Evolutionary conservation across 1,284 basidiomycete genomes (phyloP).

Genomic region (Cryptococcus sp.): DNA sequence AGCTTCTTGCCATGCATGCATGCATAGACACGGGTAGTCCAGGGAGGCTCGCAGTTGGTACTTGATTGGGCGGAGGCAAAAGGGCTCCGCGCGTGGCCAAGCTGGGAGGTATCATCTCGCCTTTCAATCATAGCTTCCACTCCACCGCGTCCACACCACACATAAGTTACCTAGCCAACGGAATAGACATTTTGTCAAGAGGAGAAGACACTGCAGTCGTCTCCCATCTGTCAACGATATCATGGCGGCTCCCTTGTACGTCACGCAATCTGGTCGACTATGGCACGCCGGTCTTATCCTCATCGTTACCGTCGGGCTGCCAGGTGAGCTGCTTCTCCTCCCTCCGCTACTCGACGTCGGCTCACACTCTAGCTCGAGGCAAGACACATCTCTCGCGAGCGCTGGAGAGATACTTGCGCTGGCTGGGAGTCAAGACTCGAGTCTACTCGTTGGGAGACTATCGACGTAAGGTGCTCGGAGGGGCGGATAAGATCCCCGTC

Average conservation of each 20-base stretch:
- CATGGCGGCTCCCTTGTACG: slow-evolving; percentile 85
- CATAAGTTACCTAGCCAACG: too few species aligned
- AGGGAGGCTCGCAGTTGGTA: too few species aligned
- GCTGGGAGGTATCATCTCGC: too few species aligned
- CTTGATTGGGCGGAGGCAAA: too few species aligned
- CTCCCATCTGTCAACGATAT: too few species aligned
- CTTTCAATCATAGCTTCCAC: too few species aligned
- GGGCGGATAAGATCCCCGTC: slow-evolving; percentile 75
- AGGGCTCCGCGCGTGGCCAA: too few species aligned
- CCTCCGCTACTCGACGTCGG: background rate
- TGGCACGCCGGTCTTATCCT: slow-evolving; percentile 94
- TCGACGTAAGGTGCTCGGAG: slow-evolving; percentile 80
- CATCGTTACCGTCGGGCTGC: slow-evolving; percentile 84
- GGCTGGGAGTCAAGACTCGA: slow-evolving; percentile 94
- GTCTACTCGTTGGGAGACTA: slow-evolving; percentile 95
- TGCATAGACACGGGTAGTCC: too few species aligned
- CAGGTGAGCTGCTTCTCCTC: slow-evolving; percentile 44
- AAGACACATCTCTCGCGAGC: slow-evolving; percentile 96
- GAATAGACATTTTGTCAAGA: too few species aligned
- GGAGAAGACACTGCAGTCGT: too few species aligned
- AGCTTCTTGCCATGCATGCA: too few species aligned
- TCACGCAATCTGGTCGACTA: slow-evolving; percentile 63
- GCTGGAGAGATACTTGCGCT: slow-evolving; percentile 90
- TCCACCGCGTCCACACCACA: too few species aligned
- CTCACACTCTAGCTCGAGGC: slow-evolving; percentile 58